Percentiles rank a stretch among this genome's conserved stretches.
phyloP scores from a whole-genome alignment of 169 alveolate genomes.

The Theileria sp. region DNA sequence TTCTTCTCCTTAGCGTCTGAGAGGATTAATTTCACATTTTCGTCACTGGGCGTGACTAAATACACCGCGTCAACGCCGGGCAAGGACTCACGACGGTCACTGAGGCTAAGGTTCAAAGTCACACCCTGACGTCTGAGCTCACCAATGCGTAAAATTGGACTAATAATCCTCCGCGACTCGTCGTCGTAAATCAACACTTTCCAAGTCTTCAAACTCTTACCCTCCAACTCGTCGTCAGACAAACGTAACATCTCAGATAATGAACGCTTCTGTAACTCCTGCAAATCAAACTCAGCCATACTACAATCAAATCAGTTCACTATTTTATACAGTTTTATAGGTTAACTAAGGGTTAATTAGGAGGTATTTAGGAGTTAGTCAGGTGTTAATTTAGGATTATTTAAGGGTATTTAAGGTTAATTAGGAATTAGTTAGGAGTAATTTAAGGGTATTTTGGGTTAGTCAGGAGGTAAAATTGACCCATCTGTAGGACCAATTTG shows the following conservation, averaged over 20 bases:
- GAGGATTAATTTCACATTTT: constrained; percentile 69
- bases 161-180: constrained; percentile 73
- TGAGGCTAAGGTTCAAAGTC: constrained; percentile 75
- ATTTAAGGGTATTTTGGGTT: no score
- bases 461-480: no score
- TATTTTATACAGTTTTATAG: neutral
- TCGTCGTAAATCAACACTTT: constrained; percentile 80
- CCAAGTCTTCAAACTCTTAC: constrained; percentile 75
- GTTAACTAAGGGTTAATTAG: no score
- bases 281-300: constrained; percentile 39
- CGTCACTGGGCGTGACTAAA: constrained; percentile 66
- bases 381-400: no score
- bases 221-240: constrained; percentile 64
- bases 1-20: constrained; percentile 78
- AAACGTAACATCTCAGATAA: constrained; percentile 48
- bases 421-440: neutral
- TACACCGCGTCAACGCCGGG: constrained; percentile 88
- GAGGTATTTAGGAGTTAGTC: no score
- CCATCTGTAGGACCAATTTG: no score
- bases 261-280: constrained; percentile 36
- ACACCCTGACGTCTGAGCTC: constrained; percentile 84
- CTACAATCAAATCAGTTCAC: neutral
- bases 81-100: constrained; percentile 67
- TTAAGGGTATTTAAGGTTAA: neutral
- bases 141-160: constrained; percentile 82